Base-by-base conservation (phyloP, 495 filamentous ascomycete genomes). In the Immersiella caudata region DNA sequence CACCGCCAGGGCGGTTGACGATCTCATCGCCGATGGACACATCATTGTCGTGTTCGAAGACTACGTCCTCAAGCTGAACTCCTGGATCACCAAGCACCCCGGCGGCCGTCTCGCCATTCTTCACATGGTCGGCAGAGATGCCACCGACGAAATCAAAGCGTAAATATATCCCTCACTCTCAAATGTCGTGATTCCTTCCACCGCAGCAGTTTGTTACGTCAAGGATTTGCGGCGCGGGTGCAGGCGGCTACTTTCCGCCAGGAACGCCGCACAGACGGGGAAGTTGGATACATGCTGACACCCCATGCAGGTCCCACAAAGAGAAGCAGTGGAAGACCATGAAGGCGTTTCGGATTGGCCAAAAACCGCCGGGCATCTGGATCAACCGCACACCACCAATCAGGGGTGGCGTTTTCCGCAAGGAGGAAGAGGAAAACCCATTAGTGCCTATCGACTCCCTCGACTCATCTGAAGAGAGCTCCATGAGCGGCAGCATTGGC, bases 371-470 rank as follows among this genome's bases (percentile, higher is more conserved):
- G 69, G 90, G 90, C 16, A 79, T 76, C 57, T 96, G 93, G 93
- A 75, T 79, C 54, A 94, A 94, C 76, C 92, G 92, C 73, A 78
- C 89, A 20, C 92, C 93, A 27, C 93, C 93, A 9, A 91, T 96
- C 61, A 90, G 95, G 75, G 92, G 92, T 56, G 93, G 93, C 55
- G 84, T 83, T 69, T 96, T 91, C 79, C 84, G 86, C 83, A 70
- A 73, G 75, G 46, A 77, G 83, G 22, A 65, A 5, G 25, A 65
- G n/a, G 35, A 24, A 7, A 21, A 56, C 12, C 14, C 33, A 21
- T 18, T 29, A 24, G 18, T 9, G 25, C 24, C 52, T 0, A 50
- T 65, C 52, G 63, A 65, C 8, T 52, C 55, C 24, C 16, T 65
- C 40, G 35, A 49, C 63, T 70, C 71, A 18, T 56, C 52, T 21